A percentile compares a stretch with the other conserved stretches of the same genome.
These are phyloP conservation scores for Aspergillus homomorphus DNA, from an alignment of 495 filamentous ascomycete species.

Conservation along the genomic window DNA sequence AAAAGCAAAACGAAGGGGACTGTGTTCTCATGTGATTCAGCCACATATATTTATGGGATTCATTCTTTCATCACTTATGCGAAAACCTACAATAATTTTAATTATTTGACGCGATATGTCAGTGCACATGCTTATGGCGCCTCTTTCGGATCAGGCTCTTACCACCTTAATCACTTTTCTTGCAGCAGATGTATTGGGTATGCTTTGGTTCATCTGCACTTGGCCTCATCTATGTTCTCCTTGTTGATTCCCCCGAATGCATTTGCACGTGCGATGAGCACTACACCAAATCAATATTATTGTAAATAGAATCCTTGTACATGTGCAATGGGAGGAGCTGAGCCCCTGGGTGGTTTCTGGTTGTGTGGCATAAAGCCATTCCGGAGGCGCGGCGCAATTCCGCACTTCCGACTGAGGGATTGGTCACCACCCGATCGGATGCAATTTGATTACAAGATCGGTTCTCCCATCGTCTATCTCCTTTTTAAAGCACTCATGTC, in stretches of 20 bases:
- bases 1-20: constrained; percentile 79
- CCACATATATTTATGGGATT: constrained; percentile 6
- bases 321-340: too few species aligned
- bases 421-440: constrained; percentile 10
- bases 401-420: constrained; percentile 11
- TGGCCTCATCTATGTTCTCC: background rate
- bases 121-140: background rate
- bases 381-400: constrained; percentile 8
- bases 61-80: background rate
- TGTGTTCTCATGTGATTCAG: constrained; percentile 48
- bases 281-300: too few species aligned
- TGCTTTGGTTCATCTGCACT: background rate
- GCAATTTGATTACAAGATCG: constrained; percentile 9
- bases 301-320: too few species aligned
- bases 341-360: too few species aligned
- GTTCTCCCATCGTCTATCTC: background rate
- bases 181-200: background rate
- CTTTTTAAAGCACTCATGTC: background rate
- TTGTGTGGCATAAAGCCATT: background rate
- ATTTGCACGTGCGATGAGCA: background rate
- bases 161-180: background rate
- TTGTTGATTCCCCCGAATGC: background rate
- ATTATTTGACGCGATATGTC: background rate
- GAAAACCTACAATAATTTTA: background rate
- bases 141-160: background rate